Base-by-base conservation (phyloP, 495 filamentous ascomycete genomes). In the Penicillium canariense region DNA sequence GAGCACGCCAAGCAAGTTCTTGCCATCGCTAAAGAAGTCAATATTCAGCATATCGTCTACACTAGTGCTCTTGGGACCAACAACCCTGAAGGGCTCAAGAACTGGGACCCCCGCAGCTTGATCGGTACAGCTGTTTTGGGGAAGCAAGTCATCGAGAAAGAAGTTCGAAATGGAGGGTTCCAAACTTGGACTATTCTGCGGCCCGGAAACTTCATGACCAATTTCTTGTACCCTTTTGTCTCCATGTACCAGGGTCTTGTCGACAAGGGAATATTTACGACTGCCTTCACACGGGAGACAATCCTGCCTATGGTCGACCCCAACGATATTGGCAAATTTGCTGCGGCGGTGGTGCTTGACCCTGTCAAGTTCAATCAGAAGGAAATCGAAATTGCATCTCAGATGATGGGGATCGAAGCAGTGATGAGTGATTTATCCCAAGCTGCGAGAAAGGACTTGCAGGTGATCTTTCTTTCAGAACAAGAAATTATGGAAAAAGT, bases 131-230 rank as follows among this genome's bases (percentile, higher is more conserved):
- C 66, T 7, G 20, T 80, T 0, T 47, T 62, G 5, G 49, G 60
- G 15, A 81, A 82, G 49, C 51, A 60, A 12, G 42, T 51, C 1
- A 69, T 77, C 43, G 77, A 80, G 34, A 30, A 55, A 1, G 55
- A 56, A 15, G 59, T 79, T 5, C 60, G 58, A 14, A 27, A 28
- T 14, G 49, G 64, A 0, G 72, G 70, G 2, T 72, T 78, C 54
- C 55, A 69, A 12, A 40, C 60, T 12, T 78, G 72, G 67, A 77
- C 76, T 0, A 71, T 80, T 27, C 26, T 80, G 7, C 68, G 72
- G 8, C 73, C 74, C 1, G 76, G 68, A 3, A 72, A 68, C 36
- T 82, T 81, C 68, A 81, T 81, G 78, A 62, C 69, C 5, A 82
- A 82, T 47, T 74, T 72, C 55, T 53, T 80, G 3, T 25, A 39